phyloP scores from a whole-genome alignment of 2,329 filamentous ascomycete species.

The Calonectria pseudoreteaudii region DNA sequence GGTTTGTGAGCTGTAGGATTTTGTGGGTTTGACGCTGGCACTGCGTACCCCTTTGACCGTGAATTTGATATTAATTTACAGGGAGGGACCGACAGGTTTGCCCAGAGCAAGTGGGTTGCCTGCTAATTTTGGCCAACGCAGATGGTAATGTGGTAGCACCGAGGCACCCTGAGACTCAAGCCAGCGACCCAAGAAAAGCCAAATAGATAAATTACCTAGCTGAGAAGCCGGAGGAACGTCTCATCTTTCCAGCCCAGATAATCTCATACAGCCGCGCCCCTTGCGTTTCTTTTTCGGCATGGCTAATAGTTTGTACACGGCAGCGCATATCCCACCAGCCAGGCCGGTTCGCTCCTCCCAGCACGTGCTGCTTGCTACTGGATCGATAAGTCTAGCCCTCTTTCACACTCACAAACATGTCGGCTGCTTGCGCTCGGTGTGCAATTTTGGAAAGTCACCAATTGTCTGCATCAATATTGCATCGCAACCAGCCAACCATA shows the following conservation, averaged over 20 bases:
- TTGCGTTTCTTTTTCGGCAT: neutral
- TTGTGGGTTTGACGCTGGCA: neutral
- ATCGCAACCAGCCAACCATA: neutral
- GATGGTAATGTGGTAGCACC: constrained; percentile 1
- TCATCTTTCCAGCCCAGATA: neutral
- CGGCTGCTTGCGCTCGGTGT: constrained; percentile 3
- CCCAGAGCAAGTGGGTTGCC: neutral
- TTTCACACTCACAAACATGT: neutral
- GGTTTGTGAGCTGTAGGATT: constrained; percentile 2
- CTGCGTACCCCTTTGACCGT: neutral
- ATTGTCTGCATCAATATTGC: neutral
- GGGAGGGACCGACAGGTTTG: constrained; percentile 1
- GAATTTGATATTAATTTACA: constrained; percentile 9
- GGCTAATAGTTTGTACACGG: neutral
- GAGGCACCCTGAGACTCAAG: neutral
- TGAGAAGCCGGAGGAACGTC: neutral
- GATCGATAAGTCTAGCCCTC: constrained; percentile 4
- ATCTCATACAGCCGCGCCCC: neutral
- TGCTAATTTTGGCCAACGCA: neutral
- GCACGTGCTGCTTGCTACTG: neutral
- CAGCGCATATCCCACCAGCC: neutral
- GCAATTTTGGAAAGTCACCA: neutral
- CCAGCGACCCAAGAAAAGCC: neutral
- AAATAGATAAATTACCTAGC: neutral
- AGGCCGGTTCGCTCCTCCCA: neutral